These are phyloP conservation scores for Lentinula raphanica DNA, from an alignment of 768 basidiomycete genomes.

Conservation along the genomic window DNA sequence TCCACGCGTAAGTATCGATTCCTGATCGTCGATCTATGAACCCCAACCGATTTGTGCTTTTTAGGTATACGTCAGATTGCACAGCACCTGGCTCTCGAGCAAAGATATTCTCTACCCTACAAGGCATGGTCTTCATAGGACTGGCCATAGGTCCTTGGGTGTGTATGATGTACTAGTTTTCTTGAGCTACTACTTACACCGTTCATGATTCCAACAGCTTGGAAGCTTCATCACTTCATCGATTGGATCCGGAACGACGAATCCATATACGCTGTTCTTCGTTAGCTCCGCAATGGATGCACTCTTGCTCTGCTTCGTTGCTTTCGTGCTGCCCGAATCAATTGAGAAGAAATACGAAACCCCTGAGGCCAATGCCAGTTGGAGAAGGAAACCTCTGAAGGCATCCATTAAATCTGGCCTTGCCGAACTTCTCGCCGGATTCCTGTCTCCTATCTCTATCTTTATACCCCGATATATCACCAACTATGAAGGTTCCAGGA, in stretches of 20 bases:
- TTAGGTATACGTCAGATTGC: conserved; percentile 51
- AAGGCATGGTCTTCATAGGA: conserved; percentile 74
- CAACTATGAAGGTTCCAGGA: conserved; percentile 26
- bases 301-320: conserved; percentile 32
- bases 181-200: background rate
- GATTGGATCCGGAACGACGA: conserved; percentile 16
- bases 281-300: conserved; percentile 35
- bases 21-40: conserved; percentile 27
- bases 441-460: conserved; percentile 63
- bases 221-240: background rate
- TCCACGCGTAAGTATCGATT: conserved; percentile 59
- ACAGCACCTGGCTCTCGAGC: conserved; percentile 48
- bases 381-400: conserved; percentile 25
- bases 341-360: conserved; percentile 22
- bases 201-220: background rate
- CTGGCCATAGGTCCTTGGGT: conserved; percentile 77
- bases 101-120: conserved; percentile 56
- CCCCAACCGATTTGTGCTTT: conserved; percentile 16
- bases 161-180: conserved; percentile 29
- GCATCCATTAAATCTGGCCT: conserved; percentile 19
- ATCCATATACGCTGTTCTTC: conserved; percentile 43
- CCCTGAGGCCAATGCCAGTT: background rate
- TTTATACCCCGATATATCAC: conserved; percentile 56
- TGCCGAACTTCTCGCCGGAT: conserved; percentile 30
- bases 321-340: conserved; percentile 53